A percentile compares a stretch with the other conserved stretches of the same genome.
phyloP scores from a whole-genome alignment of 1,139 yeast species.

The Candida sanyaensis region DNA sequence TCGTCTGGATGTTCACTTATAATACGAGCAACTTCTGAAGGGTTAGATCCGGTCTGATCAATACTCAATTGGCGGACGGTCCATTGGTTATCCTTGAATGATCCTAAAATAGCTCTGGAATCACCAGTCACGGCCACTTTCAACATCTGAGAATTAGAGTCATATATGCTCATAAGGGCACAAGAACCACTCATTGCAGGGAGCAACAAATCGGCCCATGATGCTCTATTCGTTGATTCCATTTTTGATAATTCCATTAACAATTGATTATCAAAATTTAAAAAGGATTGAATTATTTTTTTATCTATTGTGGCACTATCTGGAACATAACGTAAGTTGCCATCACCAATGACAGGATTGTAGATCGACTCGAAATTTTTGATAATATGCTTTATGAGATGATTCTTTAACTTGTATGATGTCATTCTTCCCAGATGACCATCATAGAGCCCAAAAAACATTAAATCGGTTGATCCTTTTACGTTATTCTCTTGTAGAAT shows the following conservation, averaged over 20 bases:
- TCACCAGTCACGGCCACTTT: slow-evolving; percentile 97
- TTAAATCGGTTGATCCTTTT: slow-evolving; percentile 75
- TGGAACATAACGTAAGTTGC: slow-evolving; percentile 54
- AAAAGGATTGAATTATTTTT: slow-evolving; percentile 81
- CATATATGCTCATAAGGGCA: slow-evolving; percentile 84
- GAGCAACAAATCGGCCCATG: slow-evolving; percentile 70
- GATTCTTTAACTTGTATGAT: slow-evolving; percentile 77
- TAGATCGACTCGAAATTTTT: slow-evolving; percentile 72
- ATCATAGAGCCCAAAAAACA: slow-evolving; percentile 94
- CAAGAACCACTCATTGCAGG: slow-evolving; percentile 97
- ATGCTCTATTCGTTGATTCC: slow-evolving; percentile 63
- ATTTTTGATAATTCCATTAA: slow-evolving; percentile 69
- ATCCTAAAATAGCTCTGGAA: slow-evolving; percentile 88
- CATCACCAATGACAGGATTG: slow-evolving; percentile 55
- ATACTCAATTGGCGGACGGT: slow-evolving; percentile 82
- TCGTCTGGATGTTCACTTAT: slow-evolving; percentile 91
- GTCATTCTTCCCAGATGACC: slow-evolving; percentile 99
- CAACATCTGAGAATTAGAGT: slow-evolving; percentile 67
- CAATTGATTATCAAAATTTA: slow-evolving; percentile 87
- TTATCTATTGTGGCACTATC: slow-evolving; percentile 69
- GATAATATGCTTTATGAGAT: slow-evolving; percentile 74
- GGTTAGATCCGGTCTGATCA: slow-evolving; percentile 94
- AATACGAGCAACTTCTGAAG: slow-evolving; percentile 82
- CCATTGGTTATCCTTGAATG: slow-evolving; percentile 74
- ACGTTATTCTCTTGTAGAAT: slow-evolving; percentile 55